Conservation (phyloP, 1,284 basidiomycete genomes). For the Papiliotrema flavescens region DNA sequence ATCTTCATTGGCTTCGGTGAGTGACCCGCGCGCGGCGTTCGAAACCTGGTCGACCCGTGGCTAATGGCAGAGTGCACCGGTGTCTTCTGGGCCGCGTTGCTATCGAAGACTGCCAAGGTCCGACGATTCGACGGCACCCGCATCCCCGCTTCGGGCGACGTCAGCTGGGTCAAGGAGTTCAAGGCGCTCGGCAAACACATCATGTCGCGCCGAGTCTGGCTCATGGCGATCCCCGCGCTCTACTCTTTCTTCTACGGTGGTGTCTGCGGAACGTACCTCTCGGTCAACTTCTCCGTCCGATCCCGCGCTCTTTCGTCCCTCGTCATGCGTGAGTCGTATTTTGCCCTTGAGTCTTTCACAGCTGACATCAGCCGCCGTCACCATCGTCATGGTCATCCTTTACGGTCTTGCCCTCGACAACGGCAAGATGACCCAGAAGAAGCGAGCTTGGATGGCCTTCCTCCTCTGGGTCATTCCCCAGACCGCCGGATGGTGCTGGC, state of each 20-base stretch:
- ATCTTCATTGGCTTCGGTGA: conserved; percentile 29
- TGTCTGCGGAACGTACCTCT: conserved; percentile 27
- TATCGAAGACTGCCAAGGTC: conserved; percentile 25
- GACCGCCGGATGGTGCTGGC: conserved; percentile 26
- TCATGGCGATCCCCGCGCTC: conserved; percentile 27
- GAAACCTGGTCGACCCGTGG: neutral
- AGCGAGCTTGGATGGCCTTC: conserved; percentile 19
- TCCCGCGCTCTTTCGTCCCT: conserved; percentile 34
- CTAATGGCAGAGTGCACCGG: conserved; percentile 17
- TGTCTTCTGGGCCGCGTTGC: conserved; percentile 17
- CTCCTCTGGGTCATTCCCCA: conserved; percentile 24
- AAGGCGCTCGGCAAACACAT: conserved; percentile 17
- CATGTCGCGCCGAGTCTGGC: conserved; percentile 13
- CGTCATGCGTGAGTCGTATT: conserved; percentile 21
- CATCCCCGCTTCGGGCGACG: conserved; percentile 15
- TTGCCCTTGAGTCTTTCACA: neutral
- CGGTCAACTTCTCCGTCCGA: conserved; percentile 30
- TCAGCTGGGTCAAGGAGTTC: conserved; percentile 22
- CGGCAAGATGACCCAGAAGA: conserved; percentile 12
- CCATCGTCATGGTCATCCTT: conserved; percentile 13
- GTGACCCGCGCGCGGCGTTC: neutral
- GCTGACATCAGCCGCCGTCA: conserved; percentile 8
- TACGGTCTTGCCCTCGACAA: conserved; percentile 28
- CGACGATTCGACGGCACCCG: conserved; percentile 24
- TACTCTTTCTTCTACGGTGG: conserved; percentile 34